Percentiles rank a stretch among this genome's conserved stretches.
Evolutionary conservation across 1,284 basidiomycete species (phyloP).

Genomic region (Fomitiporia mediterranea): DNA sequence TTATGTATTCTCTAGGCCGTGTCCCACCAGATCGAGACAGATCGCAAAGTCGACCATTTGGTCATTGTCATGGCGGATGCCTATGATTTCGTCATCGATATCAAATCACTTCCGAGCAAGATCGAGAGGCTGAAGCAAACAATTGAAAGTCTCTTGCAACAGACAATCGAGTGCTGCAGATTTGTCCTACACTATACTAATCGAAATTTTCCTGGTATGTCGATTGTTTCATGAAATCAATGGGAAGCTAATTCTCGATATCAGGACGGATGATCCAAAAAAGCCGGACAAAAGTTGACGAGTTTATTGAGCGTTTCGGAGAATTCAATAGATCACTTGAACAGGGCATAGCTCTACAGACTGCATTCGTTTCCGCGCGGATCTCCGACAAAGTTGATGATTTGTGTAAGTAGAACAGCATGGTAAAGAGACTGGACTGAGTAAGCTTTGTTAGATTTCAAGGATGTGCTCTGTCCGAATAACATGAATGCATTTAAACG

Average conservation of each 20-base stretch:
- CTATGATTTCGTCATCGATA: neutral
- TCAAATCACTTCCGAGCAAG: neutral
- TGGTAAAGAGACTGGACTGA: slow-evolving; percentile 22
- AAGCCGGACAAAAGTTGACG: neutral
- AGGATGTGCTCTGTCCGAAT: neutral
- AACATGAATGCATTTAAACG: neutral
- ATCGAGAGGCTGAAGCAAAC: neutral
- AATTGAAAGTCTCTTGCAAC: neutral
- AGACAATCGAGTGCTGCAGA: neutral
- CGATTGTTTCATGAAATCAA: neutral
- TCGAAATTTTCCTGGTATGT: neutral
- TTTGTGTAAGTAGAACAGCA: neutral
- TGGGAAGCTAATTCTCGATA: neutral
- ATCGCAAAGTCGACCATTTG: neutral
- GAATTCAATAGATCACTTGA: neutral
- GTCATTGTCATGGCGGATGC: neutral
- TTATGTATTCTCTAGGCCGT: too few species aligned
- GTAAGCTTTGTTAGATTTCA: neutral
- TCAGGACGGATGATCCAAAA: slow-evolving; percentile 5
- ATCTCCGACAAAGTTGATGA: neutral
- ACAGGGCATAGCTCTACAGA: neutral
- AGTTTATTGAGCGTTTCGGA: neutral
- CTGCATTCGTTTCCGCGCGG: neutral
- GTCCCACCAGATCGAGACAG: too few species aligned
- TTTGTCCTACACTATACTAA: neutral